These are phyloP conservation scores for Epichloe scottii DNA, from an alignment of 2,329 filamentous ascomycete species.

Conservation along the genomic window DNA sequence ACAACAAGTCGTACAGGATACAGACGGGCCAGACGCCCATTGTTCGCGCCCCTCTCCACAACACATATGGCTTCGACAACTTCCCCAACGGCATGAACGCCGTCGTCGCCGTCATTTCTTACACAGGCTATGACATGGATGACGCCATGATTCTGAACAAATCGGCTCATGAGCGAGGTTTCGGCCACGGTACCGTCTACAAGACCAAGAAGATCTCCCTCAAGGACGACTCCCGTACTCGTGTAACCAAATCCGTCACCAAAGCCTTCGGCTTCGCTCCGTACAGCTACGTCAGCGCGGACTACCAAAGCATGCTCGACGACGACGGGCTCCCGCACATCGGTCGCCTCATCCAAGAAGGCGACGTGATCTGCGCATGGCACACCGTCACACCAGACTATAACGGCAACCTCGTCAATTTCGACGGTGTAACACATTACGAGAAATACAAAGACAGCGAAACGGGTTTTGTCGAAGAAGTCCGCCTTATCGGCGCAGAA, in stretches of 20 bases:
- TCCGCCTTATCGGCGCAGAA: conserved; percentile 80
- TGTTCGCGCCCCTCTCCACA: conserved; percentile 83
- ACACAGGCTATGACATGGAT: conserved; percentile 99
- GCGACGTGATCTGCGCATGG: conserved; percentile 78
- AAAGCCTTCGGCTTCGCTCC: conserved; percentile 90
- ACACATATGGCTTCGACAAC: conserved; percentile 93
- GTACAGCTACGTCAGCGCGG: conserved; percentile 55
- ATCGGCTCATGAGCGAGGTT: conserved; percentile 87
- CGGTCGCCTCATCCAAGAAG: conserved; percentile 64
- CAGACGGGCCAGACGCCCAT: conserved; percentile 95
- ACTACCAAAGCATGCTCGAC: conserved; percentile 62
- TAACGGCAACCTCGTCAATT: conserved; percentile 66
- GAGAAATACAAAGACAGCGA: conserved; percentile 93
- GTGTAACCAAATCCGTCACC: conserved; percentile 54
- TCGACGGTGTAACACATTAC: conserved; percentile 74
- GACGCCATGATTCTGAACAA: conserved; percentile 99
- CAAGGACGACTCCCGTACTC: conserved; percentile 61
- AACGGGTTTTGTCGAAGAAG: conserved; percentile 79
- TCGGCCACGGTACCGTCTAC: conserved; percentile 92
- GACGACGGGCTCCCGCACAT: conserved; percentile 77
- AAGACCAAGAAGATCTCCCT: conserved; percentile 90
- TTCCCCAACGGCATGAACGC: conserved; percentile 95
- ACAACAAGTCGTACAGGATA: conserved; percentile 92
- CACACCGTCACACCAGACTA: conserved; percentile 78
- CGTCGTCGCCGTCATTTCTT: conserved; percentile 93